phyloP scores from a whole-genome alignment of 2,329 filamentous ascomycete species.

The Lachnellula willkommii region DNA sequence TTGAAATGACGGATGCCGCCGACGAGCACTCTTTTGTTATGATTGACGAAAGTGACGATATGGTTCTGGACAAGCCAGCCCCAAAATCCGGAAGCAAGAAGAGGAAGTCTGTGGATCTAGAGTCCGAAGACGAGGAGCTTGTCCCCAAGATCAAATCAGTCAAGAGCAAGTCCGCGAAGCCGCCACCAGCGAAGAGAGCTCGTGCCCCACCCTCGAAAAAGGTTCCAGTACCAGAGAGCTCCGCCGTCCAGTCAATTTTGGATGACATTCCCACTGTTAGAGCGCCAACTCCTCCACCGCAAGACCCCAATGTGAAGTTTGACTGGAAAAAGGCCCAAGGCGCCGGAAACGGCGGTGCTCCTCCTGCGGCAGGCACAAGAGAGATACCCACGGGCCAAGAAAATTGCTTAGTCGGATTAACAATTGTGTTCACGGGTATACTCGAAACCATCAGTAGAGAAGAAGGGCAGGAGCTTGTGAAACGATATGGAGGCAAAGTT shows the following conservation, averaged over 20 bases:
- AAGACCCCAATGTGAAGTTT: conserved; percentile 68
- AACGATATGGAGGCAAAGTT: conserved; percentile 90
- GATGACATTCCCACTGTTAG: conserved; percentile 79
- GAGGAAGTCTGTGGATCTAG: conserved; percentile 51
- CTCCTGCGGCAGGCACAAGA: conserved; percentile 52
- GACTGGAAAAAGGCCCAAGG: conserved; percentile 64
- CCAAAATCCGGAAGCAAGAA: conserved; percentile 40
- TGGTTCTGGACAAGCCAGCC: conserved; percentile 25
- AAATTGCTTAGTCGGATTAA: conserved; percentile 83
- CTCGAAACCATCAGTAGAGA: conserved; percentile 75
- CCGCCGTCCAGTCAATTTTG: conserved; percentile 75
- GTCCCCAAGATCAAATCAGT: conserved; percentile 53
- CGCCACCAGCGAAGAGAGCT: conserved; percentile 31
- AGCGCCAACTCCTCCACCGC: conserved; percentile 75
- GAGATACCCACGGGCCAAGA: conserved; percentile 79
- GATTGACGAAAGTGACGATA: conserved; percentile 44
- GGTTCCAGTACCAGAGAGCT: conserved; percentile 59
- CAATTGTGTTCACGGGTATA: conserved; percentile 93
- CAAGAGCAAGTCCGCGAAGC: conserved; percentile 28
- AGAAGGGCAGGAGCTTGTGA: conserved; percentile 79
- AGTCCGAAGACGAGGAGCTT: conserved; percentile 51
- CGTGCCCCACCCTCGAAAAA: conserved; percentile 46
- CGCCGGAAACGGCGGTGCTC: conserved; percentile 57
- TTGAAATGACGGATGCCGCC: conserved; percentile 35
- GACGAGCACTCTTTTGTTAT: conserved; percentile 28